A percentile compares a stretch with the other conserved stretches of the same genome.
Evolutionary conservation across 1,139 yeast genomes (phyloP).

Genomic region (Debaryomyces fabryi): DNA sequence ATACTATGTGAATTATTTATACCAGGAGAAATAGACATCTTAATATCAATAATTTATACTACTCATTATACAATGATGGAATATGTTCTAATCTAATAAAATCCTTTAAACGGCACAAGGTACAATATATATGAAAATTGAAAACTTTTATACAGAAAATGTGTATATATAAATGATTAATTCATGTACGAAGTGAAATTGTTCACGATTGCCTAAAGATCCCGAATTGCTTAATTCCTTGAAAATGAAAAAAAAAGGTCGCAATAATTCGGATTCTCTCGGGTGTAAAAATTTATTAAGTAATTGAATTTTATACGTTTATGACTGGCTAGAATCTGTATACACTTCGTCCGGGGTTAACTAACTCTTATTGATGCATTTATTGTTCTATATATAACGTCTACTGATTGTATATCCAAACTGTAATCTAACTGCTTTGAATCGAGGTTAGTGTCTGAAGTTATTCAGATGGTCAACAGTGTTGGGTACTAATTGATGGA

Average conservation of each 20-base stretch:
- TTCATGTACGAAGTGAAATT: conserved; percentile 2
- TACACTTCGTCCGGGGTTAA: not conserved
- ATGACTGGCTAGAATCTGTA: conserved; percentile 3
- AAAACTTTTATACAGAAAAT: conserved; percentile 1
- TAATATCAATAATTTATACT: conserved; percentile 1
- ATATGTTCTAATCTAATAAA: not conserved
- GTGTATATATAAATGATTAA: not conserved
- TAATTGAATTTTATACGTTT: conserved; percentile 1
- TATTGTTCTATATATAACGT: not conserved
- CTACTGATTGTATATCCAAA: not conserved
- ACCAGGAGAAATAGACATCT: conserved; percentile 8
- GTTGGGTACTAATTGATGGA: not conserved
- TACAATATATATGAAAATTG: not conserved
- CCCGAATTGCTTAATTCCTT: conserved; percentile 4
- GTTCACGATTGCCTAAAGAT: not conserved
- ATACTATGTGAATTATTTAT: conserved; percentile 6
- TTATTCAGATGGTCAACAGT: not conserved
- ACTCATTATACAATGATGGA: conserved; percentile 1
- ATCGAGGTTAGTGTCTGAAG: not conserved
- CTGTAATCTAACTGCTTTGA: not conserved
- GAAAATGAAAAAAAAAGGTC: conserved; percentile 6
- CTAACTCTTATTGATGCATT: not conserved
- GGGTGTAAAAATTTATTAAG: conserved; percentile 8
- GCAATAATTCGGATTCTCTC: conserved; percentile 7
- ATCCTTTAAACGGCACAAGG: not conserved